Conservation (phyloP, 1,284 basidiomycete species). For the Heterobasidion parviporum region DNA sequence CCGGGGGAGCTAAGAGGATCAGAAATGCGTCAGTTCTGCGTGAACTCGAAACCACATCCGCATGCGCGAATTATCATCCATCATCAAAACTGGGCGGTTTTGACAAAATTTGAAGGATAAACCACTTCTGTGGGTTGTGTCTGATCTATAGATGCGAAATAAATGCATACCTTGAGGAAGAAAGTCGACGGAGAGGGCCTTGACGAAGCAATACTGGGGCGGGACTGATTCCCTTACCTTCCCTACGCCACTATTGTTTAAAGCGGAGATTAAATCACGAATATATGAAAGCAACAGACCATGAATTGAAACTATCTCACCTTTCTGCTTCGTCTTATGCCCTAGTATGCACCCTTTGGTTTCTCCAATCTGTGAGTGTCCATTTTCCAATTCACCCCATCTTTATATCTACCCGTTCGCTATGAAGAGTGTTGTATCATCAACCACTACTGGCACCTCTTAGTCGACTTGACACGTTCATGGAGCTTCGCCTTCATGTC, state of each 20-base stretch:
- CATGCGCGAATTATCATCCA: conserved; percentile 5
- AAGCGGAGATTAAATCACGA: no score
- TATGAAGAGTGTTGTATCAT: conserved; percentile 73
- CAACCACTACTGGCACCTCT: conserved; percentile 80
- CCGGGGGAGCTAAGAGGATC: neutral
- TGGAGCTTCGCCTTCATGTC: conserved; percentile 23
- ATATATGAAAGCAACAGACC: no score
- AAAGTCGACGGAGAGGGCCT: conserved; percentile 12
- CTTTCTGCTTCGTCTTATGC: no score
- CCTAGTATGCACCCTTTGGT: no score
- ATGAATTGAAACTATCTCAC: no score
- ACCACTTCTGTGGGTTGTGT: no score
- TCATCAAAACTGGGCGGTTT: neutral
- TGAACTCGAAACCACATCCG: conserved; percentile 6
- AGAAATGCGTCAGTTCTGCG: conserved; percentile 1
- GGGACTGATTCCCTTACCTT: no score
- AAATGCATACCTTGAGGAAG: conserved; percentile 14
- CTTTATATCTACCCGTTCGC: conserved; percentile 9
- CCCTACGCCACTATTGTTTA: no score
- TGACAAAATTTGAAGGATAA: no score
- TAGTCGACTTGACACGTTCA: conserved; percentile 62
- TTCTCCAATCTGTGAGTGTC: no score
- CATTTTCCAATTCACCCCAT: no score
- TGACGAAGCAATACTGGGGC: neutral
- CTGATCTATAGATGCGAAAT: no score